Conservation (phyloP, 176 grass and related monocot species). For the Pharus latifolius region DNA sequence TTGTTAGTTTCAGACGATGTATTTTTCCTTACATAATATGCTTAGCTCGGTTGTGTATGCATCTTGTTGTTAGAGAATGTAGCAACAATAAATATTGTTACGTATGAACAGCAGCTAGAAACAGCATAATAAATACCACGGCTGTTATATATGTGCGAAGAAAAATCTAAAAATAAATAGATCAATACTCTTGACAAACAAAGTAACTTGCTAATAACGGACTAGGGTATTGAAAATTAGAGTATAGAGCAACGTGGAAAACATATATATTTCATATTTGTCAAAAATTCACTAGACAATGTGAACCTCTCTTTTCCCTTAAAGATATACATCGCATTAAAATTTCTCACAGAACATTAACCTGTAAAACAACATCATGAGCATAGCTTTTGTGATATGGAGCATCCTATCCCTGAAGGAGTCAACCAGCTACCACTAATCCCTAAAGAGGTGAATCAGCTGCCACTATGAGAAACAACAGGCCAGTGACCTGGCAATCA, state of each 20-base stretch:
- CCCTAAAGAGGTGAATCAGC: not conserved
- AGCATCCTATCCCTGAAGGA: too few relatives aligned
- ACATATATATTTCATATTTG: too few relatives aligned
- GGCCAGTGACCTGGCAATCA: not conserved
- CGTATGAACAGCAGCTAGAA: not conserved
- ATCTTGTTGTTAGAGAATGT: too few relatives aligned
- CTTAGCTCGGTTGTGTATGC: too few relatives aligned
- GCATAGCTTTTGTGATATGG: too few relatives aligned
- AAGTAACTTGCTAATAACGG: not conserved
- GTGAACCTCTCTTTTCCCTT: too few relatives aligned
- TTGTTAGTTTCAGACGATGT: not conserved
- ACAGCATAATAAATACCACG: slow-evolving; percentile 1
- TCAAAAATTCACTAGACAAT: too few relatives aligned
- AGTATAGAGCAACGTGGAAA: not conserved
- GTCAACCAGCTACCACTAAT: too few relatives aligned
- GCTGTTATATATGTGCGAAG: not conserved
- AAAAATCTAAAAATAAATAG: not conserved
- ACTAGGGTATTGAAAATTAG: too few relatives aligned
- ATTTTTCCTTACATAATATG: not conserved
- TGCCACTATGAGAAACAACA: slow-evolving; percentile 11
- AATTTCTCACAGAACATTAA: not conserved
- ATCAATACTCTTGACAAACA: not conserved
- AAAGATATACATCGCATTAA: not conserved
- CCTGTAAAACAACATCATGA: not conserved
- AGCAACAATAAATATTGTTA: too few relatives aligned